phyloP scores from a whole-genome alignment of 179 eudicot genomes.

The Camellia oleifera region DNA sequence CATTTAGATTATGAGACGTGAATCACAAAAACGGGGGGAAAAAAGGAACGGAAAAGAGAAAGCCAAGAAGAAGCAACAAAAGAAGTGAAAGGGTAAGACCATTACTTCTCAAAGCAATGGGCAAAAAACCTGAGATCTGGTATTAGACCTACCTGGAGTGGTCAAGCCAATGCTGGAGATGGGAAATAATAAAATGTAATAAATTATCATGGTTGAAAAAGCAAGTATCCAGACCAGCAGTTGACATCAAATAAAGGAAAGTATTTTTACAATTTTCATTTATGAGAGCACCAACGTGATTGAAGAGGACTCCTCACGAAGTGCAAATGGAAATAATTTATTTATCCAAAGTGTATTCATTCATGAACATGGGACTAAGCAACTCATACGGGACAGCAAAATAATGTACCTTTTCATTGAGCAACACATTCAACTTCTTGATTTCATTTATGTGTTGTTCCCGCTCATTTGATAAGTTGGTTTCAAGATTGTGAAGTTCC shows the following conservation, averaged over 20 bases:
- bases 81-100: no score
- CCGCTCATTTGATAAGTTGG: slow-evolving; percentile 75
- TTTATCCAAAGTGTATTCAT: background rate
- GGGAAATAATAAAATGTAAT: background rate
- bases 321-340: background rate
- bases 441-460: slow-evolving; percentile 71
- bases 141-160: no score
- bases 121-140: no score
- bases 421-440: slow-evolving; percentile 71
- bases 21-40: no score
- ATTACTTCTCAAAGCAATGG: no score
- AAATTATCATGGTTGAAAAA: background rate
- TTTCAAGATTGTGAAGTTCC: slow-evolving; percentile 92
- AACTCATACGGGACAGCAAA: background rate
- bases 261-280: background rate
- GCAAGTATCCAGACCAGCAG: background rate
- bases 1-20: no score
- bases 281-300: background rate
- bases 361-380: background rate
- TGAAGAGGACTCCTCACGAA: background rate
- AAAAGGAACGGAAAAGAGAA: no score
- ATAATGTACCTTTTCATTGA: slow-evolving; percentile 71
- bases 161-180: background rate
- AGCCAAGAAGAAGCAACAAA: no score
- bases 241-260: background rate